Evolutionary conservation across 2,329 filamentous ascomycete genomes (phyloP).

Genomic region (Elsinoe necatrix): DNA sequence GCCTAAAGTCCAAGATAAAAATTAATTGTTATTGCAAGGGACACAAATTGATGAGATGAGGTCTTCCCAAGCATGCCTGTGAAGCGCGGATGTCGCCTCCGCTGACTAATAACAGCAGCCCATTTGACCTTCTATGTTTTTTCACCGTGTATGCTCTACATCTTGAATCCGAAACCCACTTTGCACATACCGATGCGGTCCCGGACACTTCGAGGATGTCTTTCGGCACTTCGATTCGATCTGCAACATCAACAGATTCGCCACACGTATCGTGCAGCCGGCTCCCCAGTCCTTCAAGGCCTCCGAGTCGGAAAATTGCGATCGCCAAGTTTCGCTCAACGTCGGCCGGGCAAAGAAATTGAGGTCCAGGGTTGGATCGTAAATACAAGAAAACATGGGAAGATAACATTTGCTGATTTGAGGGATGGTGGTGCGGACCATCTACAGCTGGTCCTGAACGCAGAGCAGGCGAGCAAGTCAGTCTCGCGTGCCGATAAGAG

Average conservation of each 20-base stretch:
- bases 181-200: no score
- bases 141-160: no score
- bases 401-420: slow-evolving; percentile 71
- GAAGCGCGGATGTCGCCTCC: no score
- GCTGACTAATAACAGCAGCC: no score
- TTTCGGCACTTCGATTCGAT: no score
- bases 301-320: neutral
- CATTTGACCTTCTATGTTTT: no score
- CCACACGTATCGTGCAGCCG: neutral
- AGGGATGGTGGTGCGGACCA: slow-evolving; percentile 74
- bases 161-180: no score
- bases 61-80: no score
- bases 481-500: slow-evolving; percentile 26
- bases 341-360: slow-evolving; percentile 22
- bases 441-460: slow-evolving; percentile 71
- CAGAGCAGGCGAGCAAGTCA: slow-evolving; percentile 64
- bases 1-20: no score
- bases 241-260: neutral
- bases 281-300: neutral
- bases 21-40: no score
- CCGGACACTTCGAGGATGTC: no score
- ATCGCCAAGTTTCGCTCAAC: neutral
- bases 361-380: slow-evolving; percentile 68
- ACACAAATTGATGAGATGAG: no score
- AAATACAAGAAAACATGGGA: slow-evolving; percentile 80